Evolutionary conservation across 352 stramenopile genomes (phyloP).

Genomic region (Phytopythium chamaehyphon): DNA sequence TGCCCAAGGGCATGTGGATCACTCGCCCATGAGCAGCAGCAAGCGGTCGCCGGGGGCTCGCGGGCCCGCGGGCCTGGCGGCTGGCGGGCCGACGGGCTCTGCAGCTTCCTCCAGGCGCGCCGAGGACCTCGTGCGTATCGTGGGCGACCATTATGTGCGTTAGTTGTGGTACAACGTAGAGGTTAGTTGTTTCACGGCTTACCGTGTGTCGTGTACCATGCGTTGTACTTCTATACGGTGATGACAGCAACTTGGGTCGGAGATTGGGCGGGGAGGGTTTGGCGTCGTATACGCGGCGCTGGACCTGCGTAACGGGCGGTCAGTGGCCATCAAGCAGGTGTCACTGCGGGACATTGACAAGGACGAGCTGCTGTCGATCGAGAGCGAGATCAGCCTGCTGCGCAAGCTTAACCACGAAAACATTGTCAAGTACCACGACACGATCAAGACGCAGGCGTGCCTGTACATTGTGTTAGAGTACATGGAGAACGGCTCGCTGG

Average conservation of each 20-base stretch:
- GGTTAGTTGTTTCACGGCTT: neutral
- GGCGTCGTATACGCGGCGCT: constrained; percentile 88
- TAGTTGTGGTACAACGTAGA: neutral
- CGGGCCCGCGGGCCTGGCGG: neutral
- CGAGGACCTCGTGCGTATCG: constrained; percentile 60
- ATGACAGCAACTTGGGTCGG: constrained; percentile 84
- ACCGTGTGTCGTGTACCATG: constrained; percentile 8
- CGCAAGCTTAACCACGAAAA: constrained; percentile 93
- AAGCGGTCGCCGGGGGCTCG: neutral
- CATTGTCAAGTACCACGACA: constrained; percentile 95
- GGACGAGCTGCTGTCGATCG: constrained; percentile 77
- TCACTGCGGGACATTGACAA: constrained; percentile 81
- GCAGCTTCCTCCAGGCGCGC: constrained; percentile 12
- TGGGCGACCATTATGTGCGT: constrained; percentile 74
- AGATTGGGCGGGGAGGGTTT: constrained; percentile 91
- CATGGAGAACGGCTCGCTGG: constrained; percentile 93
- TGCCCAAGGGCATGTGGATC: no score
- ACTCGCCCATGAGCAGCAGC: constrained; percentile 10
- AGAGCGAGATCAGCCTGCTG: constrained; percentile 91
- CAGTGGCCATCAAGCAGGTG: constrained; percentile 86
- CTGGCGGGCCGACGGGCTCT: neutral
- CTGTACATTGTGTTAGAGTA: constrained; percentile 90
- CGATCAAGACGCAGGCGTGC: constrained; percentile 81
- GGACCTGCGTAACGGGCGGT: constrained; percentile 76
- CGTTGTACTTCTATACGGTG: no score